phyloP scores from a whole-genome alignment of 2,329 filamentous ascomycete genomes.

The Verticillium longisporum region DNA sequence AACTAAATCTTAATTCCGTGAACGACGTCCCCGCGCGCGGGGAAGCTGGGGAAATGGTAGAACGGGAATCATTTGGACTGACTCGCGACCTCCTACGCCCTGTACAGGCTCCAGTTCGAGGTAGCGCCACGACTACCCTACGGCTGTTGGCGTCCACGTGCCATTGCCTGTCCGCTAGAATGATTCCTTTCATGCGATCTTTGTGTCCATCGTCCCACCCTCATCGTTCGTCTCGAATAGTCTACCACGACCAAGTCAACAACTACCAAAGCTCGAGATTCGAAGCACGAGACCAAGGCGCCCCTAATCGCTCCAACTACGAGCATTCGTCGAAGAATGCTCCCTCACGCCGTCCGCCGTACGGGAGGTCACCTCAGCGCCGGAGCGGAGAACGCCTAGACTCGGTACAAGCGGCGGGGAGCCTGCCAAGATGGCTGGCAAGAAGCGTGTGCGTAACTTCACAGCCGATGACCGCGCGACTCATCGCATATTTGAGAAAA shows the following conservation, averaged over 20 bases:
- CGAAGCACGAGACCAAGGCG: background rate
- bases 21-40: background rate
- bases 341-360: background rate
- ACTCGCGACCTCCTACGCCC: background rate
- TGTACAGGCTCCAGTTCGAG: background rate
- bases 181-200: no score
- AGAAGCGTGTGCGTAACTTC: conserved; percentile 29
- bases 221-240: background rate
- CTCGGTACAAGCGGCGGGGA: background rate
- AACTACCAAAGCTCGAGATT: background rate
- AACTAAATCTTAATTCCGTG: background rate
- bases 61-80: background rate
- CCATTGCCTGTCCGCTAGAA: background rate
- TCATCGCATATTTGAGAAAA: conserved; percentile 31
- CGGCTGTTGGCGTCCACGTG: background rate
- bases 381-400: background rate
- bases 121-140: background rate
- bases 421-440: conserved; percentile 8
- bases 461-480: conserved; percentile 31
- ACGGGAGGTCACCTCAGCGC: background rate
- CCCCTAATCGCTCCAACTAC: background rate
- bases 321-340: background rate
- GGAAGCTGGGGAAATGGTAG: background rate
- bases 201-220: background rate
- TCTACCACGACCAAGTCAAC: background rate